Percentiles rank a stretch among this genome's conserved stretches.
Evolutionary conservation across 768 basidiomycete species (phyloP).

Genomic region (Scleroderma bovista): DNA sequence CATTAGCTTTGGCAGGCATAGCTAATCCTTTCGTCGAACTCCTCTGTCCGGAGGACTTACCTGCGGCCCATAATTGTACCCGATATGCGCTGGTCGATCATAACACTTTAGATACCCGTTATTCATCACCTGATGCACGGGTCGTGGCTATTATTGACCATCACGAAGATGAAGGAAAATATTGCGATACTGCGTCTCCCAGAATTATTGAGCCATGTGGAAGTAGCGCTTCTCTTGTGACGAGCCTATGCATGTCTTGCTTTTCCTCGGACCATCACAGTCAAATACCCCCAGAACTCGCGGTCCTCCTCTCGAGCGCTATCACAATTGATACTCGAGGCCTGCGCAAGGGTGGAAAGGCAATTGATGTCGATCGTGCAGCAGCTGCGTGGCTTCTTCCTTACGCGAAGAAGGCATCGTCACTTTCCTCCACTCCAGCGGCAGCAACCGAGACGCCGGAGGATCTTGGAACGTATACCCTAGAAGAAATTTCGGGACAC

Average conservation of each 20-base stretch:
- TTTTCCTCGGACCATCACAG: background rate
- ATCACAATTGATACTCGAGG: constrained; percentile 87
- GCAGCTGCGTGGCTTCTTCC: constrained; percentile 64
- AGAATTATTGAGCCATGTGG: constrained; percentile 68
- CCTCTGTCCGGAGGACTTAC: constrained; percentile 66
- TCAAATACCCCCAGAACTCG: constrained; percentile 51
- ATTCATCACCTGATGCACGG: constrained; percentile 33
- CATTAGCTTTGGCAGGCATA: constrained; percentile 57
- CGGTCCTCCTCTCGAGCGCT: constrained; percentile 72
- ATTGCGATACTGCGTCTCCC: constrained; percentile 57
- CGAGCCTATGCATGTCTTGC: constrained; percentile 29
- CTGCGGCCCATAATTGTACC: constrained; percentile 35
- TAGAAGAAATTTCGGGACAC: constrained; percentile 32
- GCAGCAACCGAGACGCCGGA: background rate
- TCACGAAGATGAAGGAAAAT: constrained; percentile 76
- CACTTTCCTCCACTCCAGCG: background rate
- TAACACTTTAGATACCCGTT: constrained; percentile 56
- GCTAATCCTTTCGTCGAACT: constrained; percentile 47
- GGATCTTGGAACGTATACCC: constrained; percentile 1
- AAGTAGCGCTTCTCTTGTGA: constrained; percentile 69
- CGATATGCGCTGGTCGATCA: constrained; percentile 87
- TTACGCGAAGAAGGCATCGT: constrained; percentile 39
- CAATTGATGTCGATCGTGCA: constrained; percentile 53
- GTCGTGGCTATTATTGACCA: constrained; percentile 87
- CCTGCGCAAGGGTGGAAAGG: constrained; percentile 75